phyloP scores from a whole-genome alignment of 164 flowering plant genomes.

The Taxillus chinensis region DNA sequence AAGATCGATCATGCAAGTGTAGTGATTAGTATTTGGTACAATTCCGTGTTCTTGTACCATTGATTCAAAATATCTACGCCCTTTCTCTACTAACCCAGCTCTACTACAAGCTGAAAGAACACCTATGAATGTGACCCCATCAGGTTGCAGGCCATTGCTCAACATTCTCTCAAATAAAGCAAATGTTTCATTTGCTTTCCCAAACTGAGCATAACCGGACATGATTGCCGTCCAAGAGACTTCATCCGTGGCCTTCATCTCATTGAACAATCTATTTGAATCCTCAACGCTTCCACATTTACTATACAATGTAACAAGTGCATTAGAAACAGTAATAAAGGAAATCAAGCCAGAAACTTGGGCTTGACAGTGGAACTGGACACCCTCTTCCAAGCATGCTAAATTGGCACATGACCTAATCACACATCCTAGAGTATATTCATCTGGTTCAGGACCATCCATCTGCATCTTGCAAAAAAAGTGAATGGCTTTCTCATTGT shows the following conservation, averaged over 20 bases:
- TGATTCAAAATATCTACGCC: slow-evolving; percentile 43
- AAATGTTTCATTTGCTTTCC: slow-evolving; percentile 64
- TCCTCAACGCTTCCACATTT: slow-evolving; percentile 74
- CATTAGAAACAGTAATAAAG: slow-evolving; percentile 61
- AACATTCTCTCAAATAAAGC: slow-evolving; percentile 67
- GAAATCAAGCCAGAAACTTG: slow-evolving; percentile 49
- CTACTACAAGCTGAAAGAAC: slow-evolving; percentile 92
- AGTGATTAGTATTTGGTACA: slow-evolving; percentile 50
- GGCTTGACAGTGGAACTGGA: slow-evolving; percentile 67
- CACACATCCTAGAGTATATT: slow-evolving; percentile 71
- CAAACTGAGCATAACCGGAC: slow-evolving; percentile 78
- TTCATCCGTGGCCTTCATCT: slow-evolving; percentile 57
- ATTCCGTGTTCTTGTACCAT: slow-evolving; percentile 55
- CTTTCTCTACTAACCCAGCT: slow-evolving; percentile 73
- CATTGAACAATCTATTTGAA: slow-evolving; percentile 47
- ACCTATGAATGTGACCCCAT: slow-evolving; percentile 73
- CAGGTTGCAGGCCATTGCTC: slow-evolving; percentile 52
- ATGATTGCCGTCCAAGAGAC: slow-evolving; percentile 85
- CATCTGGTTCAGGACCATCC: slow-evolving; percentile 57
- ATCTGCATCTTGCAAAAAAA: slow-evolving; percentile 58
- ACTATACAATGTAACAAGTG: slow-evolving; percentile 66
- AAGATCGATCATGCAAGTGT: slow-evolving; percentile 85
- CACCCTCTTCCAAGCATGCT: slow-evolving; percentile 78
- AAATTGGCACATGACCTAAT: slow-evolving; percentile 84
- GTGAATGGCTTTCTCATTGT: slow-evolving; percentile 60